Percentiles rank a stretch among this genome's conserved stretches.
These are phyloP conservation scores for Neurospora sp. DNA, from an alignment of 495 filamentous ascomycete genomes.

Conservation along the genomic window DNA sequence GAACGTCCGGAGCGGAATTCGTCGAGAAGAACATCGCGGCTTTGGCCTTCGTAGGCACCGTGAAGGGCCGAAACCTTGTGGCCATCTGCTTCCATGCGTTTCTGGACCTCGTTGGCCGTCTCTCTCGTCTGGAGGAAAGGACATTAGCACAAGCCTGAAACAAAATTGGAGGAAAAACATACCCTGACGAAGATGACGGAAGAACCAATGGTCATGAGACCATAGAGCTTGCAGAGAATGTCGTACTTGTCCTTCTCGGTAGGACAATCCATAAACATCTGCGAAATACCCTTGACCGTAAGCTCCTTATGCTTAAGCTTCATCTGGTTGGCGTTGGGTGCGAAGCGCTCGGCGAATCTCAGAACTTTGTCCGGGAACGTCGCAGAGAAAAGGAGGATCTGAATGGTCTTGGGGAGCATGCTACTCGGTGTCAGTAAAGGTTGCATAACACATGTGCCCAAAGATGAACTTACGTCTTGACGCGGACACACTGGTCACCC, in stretches of 20 bases:
- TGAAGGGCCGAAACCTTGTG: constrained; percentile 86
- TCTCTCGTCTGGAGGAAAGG: constrained; percentile 51
- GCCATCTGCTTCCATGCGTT: constrained; percentile 74
- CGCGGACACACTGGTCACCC: constrained; percentile 86
- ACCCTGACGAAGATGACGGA: constrained; percentile 97
- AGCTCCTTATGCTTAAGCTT: constrained; percentile 83
- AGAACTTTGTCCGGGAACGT: constrained; percentile 85
- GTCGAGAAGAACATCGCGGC: constrained; percentile 80
- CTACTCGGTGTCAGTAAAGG: constrained; percentile 33
- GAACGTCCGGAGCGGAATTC: constrained; percentile 73
- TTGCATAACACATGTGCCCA: constrained; percentile 1
- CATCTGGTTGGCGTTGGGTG: constrained; percentile 77
- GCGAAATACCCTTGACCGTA: constrained; percentile 92
- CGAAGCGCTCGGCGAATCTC: constrained; percentile 66
- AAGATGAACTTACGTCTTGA: constrained; percentile 55
- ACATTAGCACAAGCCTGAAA: constrained; percentile 12
- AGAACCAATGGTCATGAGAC: constrained; percentile 86
- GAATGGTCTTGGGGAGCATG: constrained; percentile 57
- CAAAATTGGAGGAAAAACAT: constrained; percentile 12
- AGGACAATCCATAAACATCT: constrained; percentile 89
- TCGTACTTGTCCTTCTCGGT: constrained; percentile 74
- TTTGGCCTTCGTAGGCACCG: constrained; percentile 69
- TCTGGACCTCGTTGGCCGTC: constrained; percentile 72
- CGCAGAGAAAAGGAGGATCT: constrained; percentile 90
- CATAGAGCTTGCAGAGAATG: constrained; percentile 82